phyloP scores from a whole-genome alignment of 2,329 filamentous ascomycete genomes.

The Byssoonygena ceratinophila region DNA sequence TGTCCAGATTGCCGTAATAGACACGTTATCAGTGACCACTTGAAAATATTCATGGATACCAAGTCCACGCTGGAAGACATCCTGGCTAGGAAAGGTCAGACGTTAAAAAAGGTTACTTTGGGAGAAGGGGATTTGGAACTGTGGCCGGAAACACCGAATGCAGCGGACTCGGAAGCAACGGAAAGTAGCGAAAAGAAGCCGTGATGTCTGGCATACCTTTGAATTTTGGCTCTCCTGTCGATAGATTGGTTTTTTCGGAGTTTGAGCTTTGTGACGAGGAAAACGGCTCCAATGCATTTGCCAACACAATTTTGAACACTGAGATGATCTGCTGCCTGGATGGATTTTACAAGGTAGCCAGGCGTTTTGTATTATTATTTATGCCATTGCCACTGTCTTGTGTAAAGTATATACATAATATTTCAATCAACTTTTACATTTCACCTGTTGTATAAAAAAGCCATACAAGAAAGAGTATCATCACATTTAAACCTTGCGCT shows the following conservation, averaged over 20 bases:
- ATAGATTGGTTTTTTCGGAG: neutral
- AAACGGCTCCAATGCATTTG: neutral
- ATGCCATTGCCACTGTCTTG: neutral
- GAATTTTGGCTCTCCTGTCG: neutral
- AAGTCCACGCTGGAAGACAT: conserved; percentile 37
- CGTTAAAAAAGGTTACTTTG: conserved; percentile 65
- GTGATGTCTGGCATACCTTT: neutral
- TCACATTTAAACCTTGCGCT: neutral
- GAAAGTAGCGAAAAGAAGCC: neutral
- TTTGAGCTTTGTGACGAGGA: neutral
- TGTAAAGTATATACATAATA: neutral
- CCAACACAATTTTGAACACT: neutral
- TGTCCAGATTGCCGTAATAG: conserved; percentile 78
- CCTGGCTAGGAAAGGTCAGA: conserved; percentile 44
- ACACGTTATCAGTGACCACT: conserved; percentile 84
- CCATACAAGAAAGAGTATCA: neutral
- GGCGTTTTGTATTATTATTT: neutral
- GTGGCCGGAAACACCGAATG: conserved; percentile 53
- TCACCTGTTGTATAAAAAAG: neutral
- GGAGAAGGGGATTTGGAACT: conserved; percentile 87
- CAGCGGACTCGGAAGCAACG: neutral
- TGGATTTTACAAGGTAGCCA: neutral
- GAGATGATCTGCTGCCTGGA: neutral
- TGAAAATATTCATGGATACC: conserved; percentile 49
- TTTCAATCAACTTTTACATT: neutral